These are phyloP conservation scores for Aspergillus panamensis DNA, from an alignment of 495 filamentous ascomycete species.

Conservation along the genomic window DNA sequence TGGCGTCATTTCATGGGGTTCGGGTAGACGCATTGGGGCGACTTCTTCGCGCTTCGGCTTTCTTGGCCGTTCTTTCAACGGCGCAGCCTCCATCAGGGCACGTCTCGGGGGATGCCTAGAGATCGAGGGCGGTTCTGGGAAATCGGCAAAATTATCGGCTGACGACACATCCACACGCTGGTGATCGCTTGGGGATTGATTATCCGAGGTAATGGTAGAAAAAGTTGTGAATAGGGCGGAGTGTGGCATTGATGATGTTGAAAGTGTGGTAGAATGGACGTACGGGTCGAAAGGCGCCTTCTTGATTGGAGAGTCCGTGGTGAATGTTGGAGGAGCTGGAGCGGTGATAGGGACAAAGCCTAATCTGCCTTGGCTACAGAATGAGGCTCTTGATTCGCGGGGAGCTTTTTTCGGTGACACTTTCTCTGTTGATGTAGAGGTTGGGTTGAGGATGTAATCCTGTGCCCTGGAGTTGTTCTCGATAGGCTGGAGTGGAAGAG, in stretches of 20 bases:
- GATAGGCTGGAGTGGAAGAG: conserved; percentile 47
- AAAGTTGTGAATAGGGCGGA: conserved; percentile 64
- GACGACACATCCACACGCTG: conserved; percentile 43
- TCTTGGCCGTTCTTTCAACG: conserved; percentile 66
- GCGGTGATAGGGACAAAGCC: conserved; percentile 66
- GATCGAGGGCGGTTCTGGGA: conserved; percentile 54
- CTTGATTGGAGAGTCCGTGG: conserved; percentile 85
- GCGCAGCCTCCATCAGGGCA: conserved; percentile 66
- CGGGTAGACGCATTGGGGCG: conserved; percentile 53
- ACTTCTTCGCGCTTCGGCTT: conserved; percentile 53
- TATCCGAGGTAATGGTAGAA: conserved; percentile 42
- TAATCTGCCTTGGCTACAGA: conserved; percentile 35
- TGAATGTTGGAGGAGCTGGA: conserved; percentile 57
- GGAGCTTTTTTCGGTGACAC: conserved; percentile 57
- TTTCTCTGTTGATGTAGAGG: conserved; percentile 45
- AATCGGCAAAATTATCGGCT: conserved; percentile 50
- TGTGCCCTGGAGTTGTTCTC: conserved; percentile 41
- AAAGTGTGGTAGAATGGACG: conserved; percentile 51
- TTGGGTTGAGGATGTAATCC: conserved; percentile 56
- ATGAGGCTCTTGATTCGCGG: conserved; percentile 38
- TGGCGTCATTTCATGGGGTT: conserved; percentile 70
- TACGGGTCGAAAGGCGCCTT: conserved; percentile 55
- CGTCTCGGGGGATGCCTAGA: conserved; percentile 62
- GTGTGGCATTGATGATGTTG: conserved; percentile 52
- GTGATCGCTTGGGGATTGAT: conserved; percentile 62